A percentile compares a stretch with the other conserved stretches of the same genome.
Conservation (phyloP, 2,329 filamentous ascomycete species). For the Sporothrix variecibatus region DNA sequence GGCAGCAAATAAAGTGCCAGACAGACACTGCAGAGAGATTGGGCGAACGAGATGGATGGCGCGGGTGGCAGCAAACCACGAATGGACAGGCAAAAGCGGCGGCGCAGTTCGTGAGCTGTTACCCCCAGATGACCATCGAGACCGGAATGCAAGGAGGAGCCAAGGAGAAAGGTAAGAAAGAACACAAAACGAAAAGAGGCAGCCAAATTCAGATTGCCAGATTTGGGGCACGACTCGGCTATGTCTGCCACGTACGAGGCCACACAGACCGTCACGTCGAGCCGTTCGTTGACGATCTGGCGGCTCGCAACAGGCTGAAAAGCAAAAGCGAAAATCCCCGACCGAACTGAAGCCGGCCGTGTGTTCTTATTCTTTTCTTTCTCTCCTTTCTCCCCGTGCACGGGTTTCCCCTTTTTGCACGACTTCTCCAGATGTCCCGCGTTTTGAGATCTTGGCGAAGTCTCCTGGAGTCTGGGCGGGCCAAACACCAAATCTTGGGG, state of each 20-base stretch:
- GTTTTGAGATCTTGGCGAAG: not conserved
- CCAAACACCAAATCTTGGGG: too few species aligned
- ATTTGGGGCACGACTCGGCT: constrained; percentile 15
- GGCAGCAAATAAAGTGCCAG: not conserved
- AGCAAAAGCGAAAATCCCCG: constrained; percentile 15
- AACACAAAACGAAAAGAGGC: not conserved
- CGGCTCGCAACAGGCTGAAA: constrained; percentile 25
- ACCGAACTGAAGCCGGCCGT: constrained; percentile 11
- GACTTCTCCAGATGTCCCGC: not conserved
- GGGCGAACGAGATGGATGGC: not conserved
- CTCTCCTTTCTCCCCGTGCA: not conserved
- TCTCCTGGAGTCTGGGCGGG: constrained; percentile 11
- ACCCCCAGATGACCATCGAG: not conserved
- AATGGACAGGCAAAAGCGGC: not conserved
- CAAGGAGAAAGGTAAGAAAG: not conserved
- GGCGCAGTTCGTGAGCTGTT: not conserved
- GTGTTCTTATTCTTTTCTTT: not conserved
- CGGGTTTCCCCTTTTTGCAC: not conserved
- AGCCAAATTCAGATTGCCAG: not conserved
- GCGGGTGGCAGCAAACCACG: not conserved
- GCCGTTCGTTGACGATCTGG: constrained; percentile 24
- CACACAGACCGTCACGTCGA: constrained; percentile 15
- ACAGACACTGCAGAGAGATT: not conserved
- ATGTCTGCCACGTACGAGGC: constrained; percentile 24
- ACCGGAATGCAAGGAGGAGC: not conserved